These are phyloP conservation scores for Mortierella alpina DNA, from an alignment of 192 early-diverging fungal genomes.

Conservation along the genomic window DNA sequence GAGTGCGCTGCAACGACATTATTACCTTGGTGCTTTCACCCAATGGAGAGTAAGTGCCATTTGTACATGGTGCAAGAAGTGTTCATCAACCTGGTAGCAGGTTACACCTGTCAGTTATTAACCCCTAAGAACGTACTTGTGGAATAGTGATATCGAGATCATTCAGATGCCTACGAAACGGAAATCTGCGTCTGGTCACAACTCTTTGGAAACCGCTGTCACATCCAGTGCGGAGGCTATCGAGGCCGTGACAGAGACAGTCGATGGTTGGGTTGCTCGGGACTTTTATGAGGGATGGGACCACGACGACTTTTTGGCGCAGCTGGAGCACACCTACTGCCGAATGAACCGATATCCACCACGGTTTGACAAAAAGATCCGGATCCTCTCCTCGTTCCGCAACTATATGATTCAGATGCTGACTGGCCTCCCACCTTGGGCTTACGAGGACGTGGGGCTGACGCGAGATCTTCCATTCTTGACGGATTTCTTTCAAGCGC, in stretches of 20 bases:
- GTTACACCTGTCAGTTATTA: neutral
- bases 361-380: constrained; percentile 27
- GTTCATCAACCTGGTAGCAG: neutral
- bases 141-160: constrained; percentile 38
- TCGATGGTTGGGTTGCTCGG: neutral
- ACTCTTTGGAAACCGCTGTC: neutral
- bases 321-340: constrained; percentile 11
- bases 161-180: constrained; percentile 1
- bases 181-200: neutral
- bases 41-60: constrained; percentile 60
- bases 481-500: constrained; percentile 23
- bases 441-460: constrained; percentile 19
- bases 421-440: constrained; percentile 4
- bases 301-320: constrained; percentile 15
- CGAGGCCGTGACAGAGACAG: neutral
- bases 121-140: neutral
- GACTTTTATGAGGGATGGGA: constrained; percentile 29
- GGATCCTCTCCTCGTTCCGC: constrained; percentile 17
- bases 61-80: neutral
- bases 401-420: constrained; percentile 34
- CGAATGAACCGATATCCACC: constrained; percentile 8
- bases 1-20: constrained; percentile 91
- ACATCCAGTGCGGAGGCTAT: neutral
- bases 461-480: constrained; percentile 31
- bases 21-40: constrained; percentile 77